phyloP scores from a whole-genome alignment of 73 alveolate genomes.

The Tetrahymena elliotti region DNA sequence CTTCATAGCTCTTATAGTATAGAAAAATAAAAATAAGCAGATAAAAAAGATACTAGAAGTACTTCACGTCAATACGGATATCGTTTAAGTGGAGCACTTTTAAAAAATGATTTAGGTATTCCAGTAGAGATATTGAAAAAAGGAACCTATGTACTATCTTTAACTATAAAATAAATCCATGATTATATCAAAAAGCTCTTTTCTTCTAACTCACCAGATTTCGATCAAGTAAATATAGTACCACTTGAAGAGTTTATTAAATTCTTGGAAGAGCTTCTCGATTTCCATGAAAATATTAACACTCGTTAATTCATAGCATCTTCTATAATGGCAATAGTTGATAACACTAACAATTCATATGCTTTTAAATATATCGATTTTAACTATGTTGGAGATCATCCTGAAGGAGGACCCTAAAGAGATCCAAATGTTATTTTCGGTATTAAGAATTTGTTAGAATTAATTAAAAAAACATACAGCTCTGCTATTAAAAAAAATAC shows the following conservation, averaged over 20 bases:
- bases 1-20: not conserved
- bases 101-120: not conserved
- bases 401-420: not conserved
- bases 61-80: not conserved
- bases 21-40: not conserved
- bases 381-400: not conserved
- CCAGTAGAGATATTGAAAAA: not conserved
- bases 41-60: not conserved
- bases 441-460: not conserved
- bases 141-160: not conserved
- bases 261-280: not conserved
- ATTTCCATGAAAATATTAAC: not conserved
- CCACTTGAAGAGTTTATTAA: not conserved
- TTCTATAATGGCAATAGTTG: not conserved
- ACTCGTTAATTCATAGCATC: not conserved
- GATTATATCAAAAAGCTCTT: not conserved
- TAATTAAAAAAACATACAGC: not conserved
- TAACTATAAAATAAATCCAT: not conserved
- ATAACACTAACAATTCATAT: not conserved
- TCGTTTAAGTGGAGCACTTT: not conserved
- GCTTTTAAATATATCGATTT: not conserved
- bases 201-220: not conserved
- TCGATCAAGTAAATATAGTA: not conserved
- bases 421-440: not conserved
- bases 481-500: not conserved